Percentiles rank a stretch among this genome's conserved stretches.
Conservation (phyloP, 169 alveolate genomes). For the Plasmodium gaboni region DNA sequence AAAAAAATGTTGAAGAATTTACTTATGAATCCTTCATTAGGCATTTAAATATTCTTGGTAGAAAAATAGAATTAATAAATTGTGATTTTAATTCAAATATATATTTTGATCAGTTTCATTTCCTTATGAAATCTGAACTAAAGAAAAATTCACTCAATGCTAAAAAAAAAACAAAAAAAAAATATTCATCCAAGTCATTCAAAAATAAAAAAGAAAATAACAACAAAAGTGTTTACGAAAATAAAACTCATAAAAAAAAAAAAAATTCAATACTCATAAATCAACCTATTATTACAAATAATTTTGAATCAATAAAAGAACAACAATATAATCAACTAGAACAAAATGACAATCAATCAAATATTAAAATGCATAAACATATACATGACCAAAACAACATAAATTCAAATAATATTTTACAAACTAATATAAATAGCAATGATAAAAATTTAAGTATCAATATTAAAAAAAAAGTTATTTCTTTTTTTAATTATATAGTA, state of each 20-base stretch:
- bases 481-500: constrained; percentile 55
- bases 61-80: constrained; percentile 40
- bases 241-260: constrained; percentile 25
- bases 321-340: not conserved
- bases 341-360: constrained; percentile 15
- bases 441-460: not conserved
- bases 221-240: not conserved
- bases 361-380: constrained; percentile 10
- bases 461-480: constrained; percentile 40
- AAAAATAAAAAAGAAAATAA: constrained; percentile 39
- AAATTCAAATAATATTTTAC: constrained; percentile 8
- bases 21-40: constrained; percentile 52
- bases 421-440: constrained; percentile 2
- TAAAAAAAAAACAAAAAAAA: constrained; percentile 27
- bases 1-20: constrained; percentile 68
- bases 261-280: constrained; percentile 14
- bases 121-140: constrained; percentile 69
- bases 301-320: constrained; percentile 13
- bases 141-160: constrained; percentile 27
- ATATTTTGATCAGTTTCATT: constrained; percentile 59
- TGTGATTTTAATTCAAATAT: constrained; percentile 55
- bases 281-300: constrained; percentile 5
- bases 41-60: constrained; percentile 45
- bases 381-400: constrained; percentile 13
- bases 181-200: constrained; percentile 5